Evolutionary conservation across 768 basidiomycete genomes (phyloP).

Genomic region (Tylopilus cervinicoccineus): DNA sequence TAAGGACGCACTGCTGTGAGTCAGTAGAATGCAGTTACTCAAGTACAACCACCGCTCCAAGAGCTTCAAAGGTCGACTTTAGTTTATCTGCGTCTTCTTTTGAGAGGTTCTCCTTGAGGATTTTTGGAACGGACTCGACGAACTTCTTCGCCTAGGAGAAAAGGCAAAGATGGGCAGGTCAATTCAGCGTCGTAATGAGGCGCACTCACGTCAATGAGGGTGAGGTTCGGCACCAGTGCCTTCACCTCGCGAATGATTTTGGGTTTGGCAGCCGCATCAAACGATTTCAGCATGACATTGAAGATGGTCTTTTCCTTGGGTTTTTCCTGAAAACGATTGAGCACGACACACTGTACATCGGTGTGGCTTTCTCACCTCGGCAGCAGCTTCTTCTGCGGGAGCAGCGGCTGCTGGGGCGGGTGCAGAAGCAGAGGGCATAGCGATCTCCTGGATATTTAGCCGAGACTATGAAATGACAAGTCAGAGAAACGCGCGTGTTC

Average conservation of each 20-base stretch:
- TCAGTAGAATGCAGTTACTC: conserved; percentile 46
- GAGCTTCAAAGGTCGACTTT: conserved; percentile 80
- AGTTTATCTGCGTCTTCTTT: conserved; percentile 99
- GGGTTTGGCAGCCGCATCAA: conserved; percentile 87
- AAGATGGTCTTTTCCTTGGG: conserved; percentile 99
- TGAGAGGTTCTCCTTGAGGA: conserved; percentile 88
- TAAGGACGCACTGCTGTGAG: conserved; percentile 11
- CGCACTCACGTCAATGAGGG: conserved; percentile 86
- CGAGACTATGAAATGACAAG: conserved; percentile 52
- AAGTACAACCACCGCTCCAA: conserved; percentile 85
- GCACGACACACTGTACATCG: background rate
- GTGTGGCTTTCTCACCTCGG: conserved; percentile 45
- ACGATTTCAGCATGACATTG: conserved; percentile 91
- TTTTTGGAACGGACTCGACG: conserved; percentile 90
- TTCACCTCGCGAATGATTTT: conserved; percentile 99
- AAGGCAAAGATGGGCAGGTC: background rate
- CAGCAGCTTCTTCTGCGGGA: conserved; percentile 56
- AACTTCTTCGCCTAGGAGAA: conserved; percentile 90
- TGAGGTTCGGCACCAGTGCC: conserved; percentile 91
- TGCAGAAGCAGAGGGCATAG: conserved; percentile 76
- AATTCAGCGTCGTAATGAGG: background rate
- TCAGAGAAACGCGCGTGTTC: background rate
- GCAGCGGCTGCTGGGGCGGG: conserved; percentile 53
- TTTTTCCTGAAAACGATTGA: conserved; percentile 58
- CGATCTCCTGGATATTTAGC: conserved; percentile 96